phyloP scores from a whole-genome alignment of 164 flowering plant genomes.

The Euptelea pleiosperma region DNA sequence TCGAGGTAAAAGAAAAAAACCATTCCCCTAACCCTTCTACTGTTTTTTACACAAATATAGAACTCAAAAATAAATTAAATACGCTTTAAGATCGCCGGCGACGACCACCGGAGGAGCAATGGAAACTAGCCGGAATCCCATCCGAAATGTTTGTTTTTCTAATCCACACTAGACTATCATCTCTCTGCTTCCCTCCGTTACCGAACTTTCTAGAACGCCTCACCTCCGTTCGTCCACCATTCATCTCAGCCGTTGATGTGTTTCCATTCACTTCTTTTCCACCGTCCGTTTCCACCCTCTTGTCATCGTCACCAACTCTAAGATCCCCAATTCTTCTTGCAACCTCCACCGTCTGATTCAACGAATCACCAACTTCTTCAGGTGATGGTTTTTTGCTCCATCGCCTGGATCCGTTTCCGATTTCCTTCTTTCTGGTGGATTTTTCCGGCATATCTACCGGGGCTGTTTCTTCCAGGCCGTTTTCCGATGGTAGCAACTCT shows the following conservation, averaged over 20 bases:
- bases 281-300: neutral
- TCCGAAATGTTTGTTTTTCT: too few relatives aligned
- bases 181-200: neutral
- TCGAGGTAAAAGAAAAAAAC: too few relatives aligned
- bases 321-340: neutral
- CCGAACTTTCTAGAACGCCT: neutral
- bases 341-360: neutral
- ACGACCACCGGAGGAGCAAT: too few relatives aligned
- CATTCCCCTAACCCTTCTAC: too few relatives aligned
- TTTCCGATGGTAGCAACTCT: neutral
- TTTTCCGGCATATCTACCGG: neutral
- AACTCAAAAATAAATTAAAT: too few relatives aligned
- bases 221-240: neutral
- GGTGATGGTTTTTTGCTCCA: neutral
- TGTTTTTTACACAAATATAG: too few relatives aligned
- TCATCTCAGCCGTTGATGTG: constrained; percentile 2
- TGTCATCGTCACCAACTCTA: neutral
- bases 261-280: neutral
- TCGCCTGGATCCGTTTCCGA: neutral
- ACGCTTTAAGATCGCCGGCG: too few relatives aligned
- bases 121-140: too few relatives aligned
- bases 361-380: neutral
- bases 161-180: constrained; percentile 6
- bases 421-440: neutral
- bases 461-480: neutral